Evolutionary conservation across 805 yeast genomes (phyloP), one percentile per base, ranked within the genome.

Genomic region (Priceomyces medius): DNA sequence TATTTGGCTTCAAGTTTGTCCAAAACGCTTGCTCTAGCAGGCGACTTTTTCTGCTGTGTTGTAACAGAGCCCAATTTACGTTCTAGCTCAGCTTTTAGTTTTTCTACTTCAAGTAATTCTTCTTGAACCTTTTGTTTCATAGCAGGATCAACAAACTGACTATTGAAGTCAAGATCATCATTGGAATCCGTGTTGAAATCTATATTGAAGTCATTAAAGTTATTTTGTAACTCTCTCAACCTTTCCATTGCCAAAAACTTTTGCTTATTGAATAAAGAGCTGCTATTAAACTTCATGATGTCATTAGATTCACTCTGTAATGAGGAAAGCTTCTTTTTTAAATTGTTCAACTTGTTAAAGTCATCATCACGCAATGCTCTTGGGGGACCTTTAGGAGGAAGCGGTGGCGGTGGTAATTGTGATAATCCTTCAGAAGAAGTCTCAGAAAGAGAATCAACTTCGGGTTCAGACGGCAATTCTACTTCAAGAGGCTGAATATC

Each of bases 281-380:
- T 74, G 40, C 78, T 74, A 59, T 84, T 84, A 49, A 72, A 78
- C 55, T 85, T 85, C 59, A 86, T 75, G 29, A 85, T 81, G 47
- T 81, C 88, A 58, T 86, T 86, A 1, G 90, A 81, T 55, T 86
- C 90, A 35, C 73, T 73, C 58, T 86, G 93, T 34, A 86, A 64
- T 10, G 74, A 71, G 8, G 82, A 76, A 28, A 86, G 59, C 50
- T 79, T 80, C 42, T 73, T 72, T 49, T 85, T 71, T 36, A 86
- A 64, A 7, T 64, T 64, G 39, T 74, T 74, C 36, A 86, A 63
- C 41, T 80, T 81, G 12, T 69, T 74, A 13, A 79, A 63, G 52
- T 83, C 88, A 34, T 75, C 79, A 24, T 64, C 68, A 18, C 68
- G 61, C 24, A 64, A 66, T 6, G 74, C 66, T 31, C 74, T 56